phyloP scores from a whole-genome alignment of 164 flowering plant genomes.

The Taxillus chinensis region DNA sequence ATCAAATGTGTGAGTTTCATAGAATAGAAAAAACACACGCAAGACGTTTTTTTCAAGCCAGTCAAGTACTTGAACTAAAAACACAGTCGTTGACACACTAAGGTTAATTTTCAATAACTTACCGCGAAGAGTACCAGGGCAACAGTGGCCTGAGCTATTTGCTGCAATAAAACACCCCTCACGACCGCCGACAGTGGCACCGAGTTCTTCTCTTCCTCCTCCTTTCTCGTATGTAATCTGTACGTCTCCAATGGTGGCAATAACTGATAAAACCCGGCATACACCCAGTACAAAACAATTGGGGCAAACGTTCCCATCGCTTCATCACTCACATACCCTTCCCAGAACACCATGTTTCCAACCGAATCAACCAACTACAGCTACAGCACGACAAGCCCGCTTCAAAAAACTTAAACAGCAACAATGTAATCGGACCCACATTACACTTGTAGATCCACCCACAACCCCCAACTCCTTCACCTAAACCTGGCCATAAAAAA shows the following conservation, averaged over 20 bases:
- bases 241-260: slow-evolving; percentile 54
- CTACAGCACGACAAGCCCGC: neutral
- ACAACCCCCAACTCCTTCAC: neutral
- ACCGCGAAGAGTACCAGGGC: slow-evolving; percentile 55
- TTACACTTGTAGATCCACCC: slow-evolving; percentile 8
- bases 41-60: no score
- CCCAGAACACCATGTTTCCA: slow-evolving; percentile 65
- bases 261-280: slow-evolving; percentile 73
- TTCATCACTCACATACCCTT: slow-evolving; percentile 74
- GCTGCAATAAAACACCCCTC: slow-evolving; percentile 74
- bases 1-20: no score
- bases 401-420: neutral
- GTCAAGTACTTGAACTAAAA: no score
- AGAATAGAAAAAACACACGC: no score
- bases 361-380: neutral
- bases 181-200: slow-evolving; percentile 51
- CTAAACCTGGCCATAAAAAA: neutral
- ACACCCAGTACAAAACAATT: slow-evolving; percentile 69
- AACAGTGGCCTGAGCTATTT: slow-evolving; percentile 66
- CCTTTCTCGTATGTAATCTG: slow-evolving; percentile 62
- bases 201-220: slow-evolving; percentile 59
- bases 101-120: slow-evolving; percentile 9
- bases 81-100: no score
- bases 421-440: neutral
- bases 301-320: slow-evolving; percentile 80